A percentile compares a stretch with the other conserved stretches of the same genome.
phyloP scores from a whole-genome alignment of 2,329 filamentous ascomycete species.

The Alternaria arborescens region DNA sequence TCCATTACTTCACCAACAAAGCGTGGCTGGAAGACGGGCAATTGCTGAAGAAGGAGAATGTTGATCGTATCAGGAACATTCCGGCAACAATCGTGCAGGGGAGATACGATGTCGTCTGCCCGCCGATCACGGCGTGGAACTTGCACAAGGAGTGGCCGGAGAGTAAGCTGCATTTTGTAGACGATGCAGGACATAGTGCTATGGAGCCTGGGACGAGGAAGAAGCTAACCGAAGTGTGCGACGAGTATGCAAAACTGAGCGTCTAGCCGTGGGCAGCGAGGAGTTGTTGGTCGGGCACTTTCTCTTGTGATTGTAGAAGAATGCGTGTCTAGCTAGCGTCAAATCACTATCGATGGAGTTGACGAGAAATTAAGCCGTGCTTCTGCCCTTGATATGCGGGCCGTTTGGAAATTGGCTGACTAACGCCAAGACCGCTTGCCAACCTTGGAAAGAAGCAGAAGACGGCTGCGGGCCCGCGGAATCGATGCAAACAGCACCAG shows the following conservation, averaged over 20 bases:
- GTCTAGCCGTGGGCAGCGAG: background rate
- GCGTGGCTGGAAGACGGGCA: conserved; percentile 56
- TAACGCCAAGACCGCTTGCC: background rate
- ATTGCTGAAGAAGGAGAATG: conserved; percentile 45
- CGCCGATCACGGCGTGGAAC: conserved; percentile 55
- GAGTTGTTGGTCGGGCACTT: background rate
- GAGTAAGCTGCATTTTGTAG: conserved; percentile 44
- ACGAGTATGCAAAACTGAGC: conserved; percentile 29
- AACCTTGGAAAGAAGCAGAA: background rate
- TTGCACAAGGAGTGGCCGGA: conserved; percentile 52
- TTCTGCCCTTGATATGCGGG: background rate
- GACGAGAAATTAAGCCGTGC: background rate
- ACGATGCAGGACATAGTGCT: conserved; percentile 48
- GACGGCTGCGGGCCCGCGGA: background rate
- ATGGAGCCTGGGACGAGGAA: conserved; percentile 39
- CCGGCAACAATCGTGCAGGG: conserved; percentile 56
- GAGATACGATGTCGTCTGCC: conserved; percentile 58
- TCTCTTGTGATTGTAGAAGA: background rate
- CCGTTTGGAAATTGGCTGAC: background rate
- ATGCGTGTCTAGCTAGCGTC: background rate
- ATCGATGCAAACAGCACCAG: background rate
- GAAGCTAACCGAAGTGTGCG: conserved; percentile 35
- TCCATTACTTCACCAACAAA: conserved; percentile 55
- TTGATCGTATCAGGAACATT: conserved; percentile 50
- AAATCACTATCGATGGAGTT: background rate